Evolutionary conservation across 176 grass and related monocot genomes (phyloP).

Genomic region (Elaeis guineensis): DNA sequence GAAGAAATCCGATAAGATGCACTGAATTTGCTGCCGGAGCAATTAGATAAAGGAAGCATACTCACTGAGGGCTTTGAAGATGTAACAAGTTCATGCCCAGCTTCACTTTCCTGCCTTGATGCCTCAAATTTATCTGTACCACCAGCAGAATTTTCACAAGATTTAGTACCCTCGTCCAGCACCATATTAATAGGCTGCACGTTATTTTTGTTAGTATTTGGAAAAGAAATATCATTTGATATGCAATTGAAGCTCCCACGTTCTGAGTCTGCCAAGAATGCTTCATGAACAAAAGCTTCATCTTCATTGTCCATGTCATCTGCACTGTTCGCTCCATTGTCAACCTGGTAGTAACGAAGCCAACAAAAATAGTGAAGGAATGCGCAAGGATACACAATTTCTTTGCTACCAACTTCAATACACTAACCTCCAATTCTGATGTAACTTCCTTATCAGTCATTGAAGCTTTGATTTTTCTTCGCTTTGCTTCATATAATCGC

Average conservation of each 20-base stretch:
- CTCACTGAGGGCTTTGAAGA: constrained; percentile 23
- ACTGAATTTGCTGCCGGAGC: constrained; percentile 17
- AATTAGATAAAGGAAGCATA: constrained; percentile 3
- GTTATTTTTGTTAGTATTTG: constrained; percentile 21
- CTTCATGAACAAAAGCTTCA: constrained; percentile 93
- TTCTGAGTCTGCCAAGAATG: constrained; percentile 75
- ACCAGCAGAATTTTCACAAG: constrained; percentile 30
- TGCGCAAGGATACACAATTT: neutral
- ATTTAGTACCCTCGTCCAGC: constrained; percentile 15
- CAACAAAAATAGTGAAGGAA: neutral
- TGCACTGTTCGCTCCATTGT: constrained; percentile 37
- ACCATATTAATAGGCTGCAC: constrained; percentile 10
- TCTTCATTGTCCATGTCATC: constrained; percentile 39
- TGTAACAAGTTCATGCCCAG: constrained; percentile 12
- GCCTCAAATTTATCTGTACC: constrained; percentile 28
- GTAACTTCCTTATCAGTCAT: constrained; percentile 24
- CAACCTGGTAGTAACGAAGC: constrained; percentile 29
- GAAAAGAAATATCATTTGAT: constrained; percentile 26
- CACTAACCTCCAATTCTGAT: constrained; percentile 53
- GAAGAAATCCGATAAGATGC: constrained; percentile 27
- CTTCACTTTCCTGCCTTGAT: constrained; percentile 25
- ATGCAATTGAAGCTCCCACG: constrained; percentile 26
- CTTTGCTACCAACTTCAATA: neutral
- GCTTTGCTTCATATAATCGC: constrained; percentile 63
- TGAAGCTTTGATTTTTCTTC: constrained; percentile 59